Evolutionary conservation across 208 protist genomes (phyloP).

Genomic region (Vickermania ingenoplastis): DNA sequence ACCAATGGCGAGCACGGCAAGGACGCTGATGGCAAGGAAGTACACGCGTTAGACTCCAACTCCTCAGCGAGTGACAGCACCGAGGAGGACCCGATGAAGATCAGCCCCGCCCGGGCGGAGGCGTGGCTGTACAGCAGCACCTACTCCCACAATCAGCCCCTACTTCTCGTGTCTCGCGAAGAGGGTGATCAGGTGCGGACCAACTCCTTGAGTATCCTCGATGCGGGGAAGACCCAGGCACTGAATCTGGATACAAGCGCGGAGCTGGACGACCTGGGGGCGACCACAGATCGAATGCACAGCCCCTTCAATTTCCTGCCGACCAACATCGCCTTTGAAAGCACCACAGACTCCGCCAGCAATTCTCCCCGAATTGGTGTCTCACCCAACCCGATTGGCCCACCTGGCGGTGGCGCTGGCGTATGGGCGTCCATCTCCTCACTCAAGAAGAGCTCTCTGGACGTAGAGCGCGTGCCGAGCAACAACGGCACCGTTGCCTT

Average conservation of each 20-base stretch:
- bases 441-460: neutral
- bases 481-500: neutral
- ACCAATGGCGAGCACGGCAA: neutral
- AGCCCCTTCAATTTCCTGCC: neutral
- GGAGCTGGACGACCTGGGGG: neutral
- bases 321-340: neutral
- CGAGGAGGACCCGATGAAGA: neutral
- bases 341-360: neutral
- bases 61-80: neutral
- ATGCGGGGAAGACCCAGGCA: neutral
- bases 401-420: no score
- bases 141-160: conserved; percentile 12
- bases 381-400: neutral
- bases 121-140: conserved; percentile 19
- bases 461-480: neutral
- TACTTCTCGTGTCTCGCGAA: conserved; percentile 5
- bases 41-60: neutral
- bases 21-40: no score
- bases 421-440: neutral
- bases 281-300: neutral
- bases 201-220: neutral
- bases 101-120: conserved; percentile 5
- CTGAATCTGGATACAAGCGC: neutral
- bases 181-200: conserved; percentile 1
- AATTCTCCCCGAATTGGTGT: neutral